Evolutionary conservation across 768 basidiomycete species (phyloP), one percentile per base, ranked within the genome.

Genomic region (Pulveroboletus frians): DNA sequence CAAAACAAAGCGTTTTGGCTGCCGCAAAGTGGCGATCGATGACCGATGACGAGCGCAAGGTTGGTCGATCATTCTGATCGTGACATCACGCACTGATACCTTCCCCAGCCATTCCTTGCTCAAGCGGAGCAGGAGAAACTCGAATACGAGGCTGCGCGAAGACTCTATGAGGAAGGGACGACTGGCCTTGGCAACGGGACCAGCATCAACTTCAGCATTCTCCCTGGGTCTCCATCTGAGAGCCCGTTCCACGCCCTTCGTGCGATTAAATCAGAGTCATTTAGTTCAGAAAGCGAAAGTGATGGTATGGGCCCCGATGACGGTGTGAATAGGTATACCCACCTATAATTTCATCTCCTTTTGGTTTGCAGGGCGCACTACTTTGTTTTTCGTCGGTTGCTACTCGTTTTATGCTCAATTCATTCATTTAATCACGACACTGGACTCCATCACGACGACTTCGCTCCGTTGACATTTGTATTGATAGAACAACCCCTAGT

Each of bases 61-160:
- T 93, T 64, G 40, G 76, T 63, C 23, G 52, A 43, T 39, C 34
- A 20, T 44, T 20, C 3, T n/a, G n/a, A 17, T 40, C 27, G 49
- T 35, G 11, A 52, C 30, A 39, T 52, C 38, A n/a, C 35, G 39
- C 44, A 29, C 55, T 60, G 20, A 66, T 42, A 35, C 52, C 26
- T 52, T 46, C 31, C 21, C 7, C 51, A 95, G 91, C 92, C 93
- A 1, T 96, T 91, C 76, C 76, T 96, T 36, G 85, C 87, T 14
- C 91, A 92, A 68, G 93, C 92, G 13, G 92, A 95, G 67, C 86
- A 90, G 64, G 92, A 95, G 77, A 95, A 95, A 73, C 82, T 91
- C 71, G 87, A 92, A 58, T 95, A 95, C 68, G 91, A 94, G 63
- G 78, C 82, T 30, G 88, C 91, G 31, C 76, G 89, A 39, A 80